These are phyloP conservation scores for Teratosphaeria pseudoeucalypti DNA, from an alignment of 2,329 filamentous ascomycete genomes.

Conservation along the genomic window DNA sequence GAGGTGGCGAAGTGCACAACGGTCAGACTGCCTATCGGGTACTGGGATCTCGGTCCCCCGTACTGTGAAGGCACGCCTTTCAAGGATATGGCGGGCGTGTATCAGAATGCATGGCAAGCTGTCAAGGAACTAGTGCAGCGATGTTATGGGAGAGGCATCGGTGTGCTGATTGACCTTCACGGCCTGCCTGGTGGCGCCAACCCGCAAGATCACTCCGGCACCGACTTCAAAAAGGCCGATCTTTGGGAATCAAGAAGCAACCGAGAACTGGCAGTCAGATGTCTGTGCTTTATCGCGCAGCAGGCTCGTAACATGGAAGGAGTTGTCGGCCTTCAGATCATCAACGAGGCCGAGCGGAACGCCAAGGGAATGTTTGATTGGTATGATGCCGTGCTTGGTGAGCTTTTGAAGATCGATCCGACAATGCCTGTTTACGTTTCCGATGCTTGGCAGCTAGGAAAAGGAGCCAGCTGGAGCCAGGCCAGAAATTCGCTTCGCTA, in stretches of 20 bases:
- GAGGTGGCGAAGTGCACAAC: constrained; percentile 45
- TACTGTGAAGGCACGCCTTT: constrained; percentile 46
- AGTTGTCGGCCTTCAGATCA: constrained; percentile 47
- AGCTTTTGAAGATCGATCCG: constrained; percentile 38
- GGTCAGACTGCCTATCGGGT: constrained; percentile 51
- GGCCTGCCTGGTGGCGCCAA: constrained; percentile 50
- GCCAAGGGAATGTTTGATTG: constrained; percentile 45
- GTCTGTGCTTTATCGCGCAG: constrained; percentile 41
- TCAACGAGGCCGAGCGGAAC: constrained; percentile 45
- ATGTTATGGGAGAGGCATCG: constrained; percentile 40
- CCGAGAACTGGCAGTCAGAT: constrained; percentile 37
- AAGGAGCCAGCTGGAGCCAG: constrained; percentile 35
- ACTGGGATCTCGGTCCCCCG: constrained; percentile 44
- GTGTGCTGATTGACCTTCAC: constrained; percentile 49
- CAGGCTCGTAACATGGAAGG: constrained; percentile 36
- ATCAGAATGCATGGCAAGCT: constrained; percentile 43
- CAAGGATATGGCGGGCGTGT: constrained; percentile 38
- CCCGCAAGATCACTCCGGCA: constrained; percentile 45
- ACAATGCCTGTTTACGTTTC: constrained; percentile 47
- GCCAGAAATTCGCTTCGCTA: constrained; percentile 13
- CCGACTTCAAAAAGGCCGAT: constrained; percentile 40
- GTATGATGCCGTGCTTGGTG: constrained; percentile 43
- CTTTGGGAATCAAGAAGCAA: constrained; percentile 40
- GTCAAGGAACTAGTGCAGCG: constrained; percentile 39
- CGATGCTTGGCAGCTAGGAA: constrained; percentile 46